phyloP scores from a whole-genome alignment of 2,329 filamentous ascomycete genomes.

The Aspergillus melleus region DNA sequence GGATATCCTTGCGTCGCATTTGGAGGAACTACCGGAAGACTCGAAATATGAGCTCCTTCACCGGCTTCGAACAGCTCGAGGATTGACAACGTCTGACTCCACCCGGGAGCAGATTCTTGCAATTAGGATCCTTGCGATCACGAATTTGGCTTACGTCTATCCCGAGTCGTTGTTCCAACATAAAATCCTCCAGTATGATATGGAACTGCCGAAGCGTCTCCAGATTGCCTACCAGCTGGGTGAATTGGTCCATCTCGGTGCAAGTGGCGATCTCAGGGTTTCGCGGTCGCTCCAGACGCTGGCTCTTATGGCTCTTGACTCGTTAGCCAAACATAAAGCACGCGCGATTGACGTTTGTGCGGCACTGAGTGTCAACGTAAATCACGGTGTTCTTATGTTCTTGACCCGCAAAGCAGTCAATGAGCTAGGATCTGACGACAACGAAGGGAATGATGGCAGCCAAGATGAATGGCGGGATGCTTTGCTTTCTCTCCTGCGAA shows the following conservation, averaged over 20 bases:
- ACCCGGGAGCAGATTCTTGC: conserved; percentile 74
- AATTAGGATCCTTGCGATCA: conserved; percentile 80
- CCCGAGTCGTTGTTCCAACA: conserved; percentile 79
- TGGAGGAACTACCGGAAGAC: conserved; percentile 67
- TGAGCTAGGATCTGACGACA: conserved; percentile 67
- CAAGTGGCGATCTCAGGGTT: conserved; percentile 65
- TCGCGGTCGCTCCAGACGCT: conserved; percentile 79
- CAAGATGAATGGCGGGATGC: conserved; percentile 87
- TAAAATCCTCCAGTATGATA: conserved; percentile 81
- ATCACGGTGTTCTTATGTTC: conserved; percentile 92
- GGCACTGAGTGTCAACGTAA: conserved; percentile 92
- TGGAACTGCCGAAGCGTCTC: conserved; percentile 82
- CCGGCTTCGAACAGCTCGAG: conserved; percentile 79
- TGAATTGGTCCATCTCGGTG: conserved; percentile 82
- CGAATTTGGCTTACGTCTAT: conserved; percentile 88
- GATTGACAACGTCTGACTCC: conserved; percentile 65
- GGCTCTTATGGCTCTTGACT: conserved; percentile 77
- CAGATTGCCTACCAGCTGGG: conserved; percentile 91
- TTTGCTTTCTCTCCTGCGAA: conserved; percentile 82
- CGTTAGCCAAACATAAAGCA: conserved; percentile 74
- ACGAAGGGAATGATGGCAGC: conserved; percentile 61
- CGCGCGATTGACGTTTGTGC: conserved; percentile 81
- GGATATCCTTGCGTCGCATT: conserved; percentile 40
- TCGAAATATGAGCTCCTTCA: conserved; percentile 83
- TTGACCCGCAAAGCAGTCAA: conserved; percentile 87